Evolutionary conservation across 2,329 filamentous ascomycete species (phyloP), one percentile per base, ranked within the genome.

Genomic region (Clathrospora elynae): DNA sequence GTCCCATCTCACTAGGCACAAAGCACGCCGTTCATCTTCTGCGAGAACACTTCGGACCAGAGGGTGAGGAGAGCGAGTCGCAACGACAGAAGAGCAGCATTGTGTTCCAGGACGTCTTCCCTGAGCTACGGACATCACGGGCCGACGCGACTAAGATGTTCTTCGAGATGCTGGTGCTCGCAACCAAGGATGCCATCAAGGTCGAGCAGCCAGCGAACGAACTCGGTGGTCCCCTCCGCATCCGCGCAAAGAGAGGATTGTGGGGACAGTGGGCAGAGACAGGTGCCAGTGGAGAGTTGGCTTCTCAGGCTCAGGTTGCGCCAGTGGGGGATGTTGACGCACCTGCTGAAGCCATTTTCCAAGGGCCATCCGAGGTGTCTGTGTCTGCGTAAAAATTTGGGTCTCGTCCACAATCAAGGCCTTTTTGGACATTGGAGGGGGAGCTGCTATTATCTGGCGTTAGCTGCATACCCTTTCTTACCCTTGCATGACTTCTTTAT

Each of bases 131-230:
- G 48, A 92, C 92, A 1, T 90, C 81, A 55, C 88, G 89, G 70
- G 87, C 87, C 6, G 93, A 97, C 61, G 93, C 93, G 0, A 99
- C 93, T 29, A 96, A 96, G 79, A 96, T 99, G 90, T 99, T 99
- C 76, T 99, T 99, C 62, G 93, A 99, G 73, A 86, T 93, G 40
- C 78, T 99, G 16, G 93, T 99, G 3, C 79, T 99, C 32, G 93
- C 92, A 4, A 99, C 93, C 28, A 99, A 99, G 75, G 93, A 99
- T 67, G 93, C 93, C 18, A 88, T 99, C 73, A 96, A 96, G 73
- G 90, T 97, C 17, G 92, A 97, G 67, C 93, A 99, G 72, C 81
- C 81, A 34, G 77, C 85, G 14, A 49, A 80, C 10, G 64, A 79
- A 24, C 80, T 97, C 17, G 91, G 91, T 35, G 87, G 85, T 2